Conservation (phyloP, 2,329 filamentous ascomycete species). For the Piedraia hortae region DNA sequence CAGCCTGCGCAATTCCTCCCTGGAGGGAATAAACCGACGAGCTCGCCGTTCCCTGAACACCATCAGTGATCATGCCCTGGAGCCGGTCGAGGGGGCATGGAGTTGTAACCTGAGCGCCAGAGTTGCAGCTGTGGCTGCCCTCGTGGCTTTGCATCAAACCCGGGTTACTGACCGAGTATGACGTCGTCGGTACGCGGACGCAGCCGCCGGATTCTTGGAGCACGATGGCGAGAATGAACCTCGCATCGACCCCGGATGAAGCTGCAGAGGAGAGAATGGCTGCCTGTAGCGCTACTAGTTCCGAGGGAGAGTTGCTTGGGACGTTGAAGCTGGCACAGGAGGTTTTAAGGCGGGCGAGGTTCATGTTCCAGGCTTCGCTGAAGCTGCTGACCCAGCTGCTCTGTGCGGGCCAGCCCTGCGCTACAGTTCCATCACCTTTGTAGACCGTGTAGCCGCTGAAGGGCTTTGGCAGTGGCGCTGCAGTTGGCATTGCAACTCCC, state of each 20-base stretch:
- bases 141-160: constrained; percentile 22
- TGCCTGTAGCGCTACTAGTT: constrained; percentile 14
- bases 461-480: too few species aligned
- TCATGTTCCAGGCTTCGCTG: constrained; percentile 9
- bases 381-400: constrained; percentile 12
- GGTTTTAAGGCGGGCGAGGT: background rate
- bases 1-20: constrained; percentile 12
- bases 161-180: constrained; percentile 14
- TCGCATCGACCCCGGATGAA: constrained; percentile 12
- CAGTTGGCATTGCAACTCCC: too few species aligned
- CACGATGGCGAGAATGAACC: constrained; percentile 18
- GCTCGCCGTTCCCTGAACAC: constrained; percentile 15
- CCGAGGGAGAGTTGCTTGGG: constrained; percentile 14
- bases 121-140: constrained; percentile 15
- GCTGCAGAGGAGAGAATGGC: constrained; percentile 12
- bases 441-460: constrained; percentile 11
- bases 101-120: constrained; percentile 8
- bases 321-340: constrained; percentile 7
- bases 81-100: constrained; percentile 17
- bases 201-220: constrained; percentile 22
- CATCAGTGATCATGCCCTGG: constrained; percentile 18
- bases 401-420: constrained; percentile 14
- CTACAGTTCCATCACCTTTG: constrained; percentile 12
- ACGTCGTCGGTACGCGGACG: constrained; percentile 18
- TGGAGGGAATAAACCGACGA: constrained; percentile 17